A percentile compares a stretch with the other conserved stretches of the same genome.
Evolutionary conservation across 1,139 yeast species (phyloP).

Genomic region (Yamadazyma triangularis): DNA sequence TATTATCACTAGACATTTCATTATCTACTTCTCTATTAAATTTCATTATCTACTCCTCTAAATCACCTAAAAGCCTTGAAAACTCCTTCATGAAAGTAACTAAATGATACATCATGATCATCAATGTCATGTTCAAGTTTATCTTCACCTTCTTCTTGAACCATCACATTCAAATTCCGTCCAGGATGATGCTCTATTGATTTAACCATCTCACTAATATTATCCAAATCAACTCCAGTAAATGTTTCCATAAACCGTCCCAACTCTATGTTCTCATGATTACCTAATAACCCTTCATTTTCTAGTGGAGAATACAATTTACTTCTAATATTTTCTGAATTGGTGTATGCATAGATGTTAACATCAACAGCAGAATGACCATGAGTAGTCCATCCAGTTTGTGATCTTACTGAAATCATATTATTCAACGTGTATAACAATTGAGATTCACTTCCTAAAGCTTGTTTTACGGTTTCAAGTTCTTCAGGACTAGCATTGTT

Average conservation of each 20-base stretch:
- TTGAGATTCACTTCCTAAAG: constrained; percentile 26
- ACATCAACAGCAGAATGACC: constrained; percentile 93
- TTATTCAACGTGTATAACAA: constrained; percentile 40
- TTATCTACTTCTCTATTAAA: too few relatives aligned
- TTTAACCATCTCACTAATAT: constrained; percentile 46
- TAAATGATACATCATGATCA: too few relatives aligned
- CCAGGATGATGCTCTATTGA: constrained; percentile 41
- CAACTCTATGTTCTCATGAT: constrained; percentile 79
- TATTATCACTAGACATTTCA: too few relatives aligned
- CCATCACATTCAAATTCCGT: constrained; percentile 1
- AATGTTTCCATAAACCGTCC: constrained; percentile 64
- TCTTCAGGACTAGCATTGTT: constrained; percentile 49
- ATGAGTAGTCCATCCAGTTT: constrained; percentile 84
- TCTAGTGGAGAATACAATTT: constrained; percentile 25
- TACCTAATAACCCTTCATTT: constrained; percentile 56
- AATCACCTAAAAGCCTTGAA: background rate
- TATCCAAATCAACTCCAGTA: constrained; percentile 49
- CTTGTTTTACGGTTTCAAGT: constrained; percentile 26
- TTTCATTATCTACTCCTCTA: too few relatives aligned
- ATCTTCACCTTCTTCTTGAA: constrained; percentile 6
- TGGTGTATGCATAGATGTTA: constrained; percentile 70
- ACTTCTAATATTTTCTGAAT: constrained; percentile 37
- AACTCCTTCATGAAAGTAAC: too few relatives aligned
- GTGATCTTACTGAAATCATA: constrained; percentile 65
- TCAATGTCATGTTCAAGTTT: too few relatives aligned